phyloP scores from a whole-genome alignment of 2,329 filamentous ascomycete species.

The Acrodontium crateriforme region DNA sequence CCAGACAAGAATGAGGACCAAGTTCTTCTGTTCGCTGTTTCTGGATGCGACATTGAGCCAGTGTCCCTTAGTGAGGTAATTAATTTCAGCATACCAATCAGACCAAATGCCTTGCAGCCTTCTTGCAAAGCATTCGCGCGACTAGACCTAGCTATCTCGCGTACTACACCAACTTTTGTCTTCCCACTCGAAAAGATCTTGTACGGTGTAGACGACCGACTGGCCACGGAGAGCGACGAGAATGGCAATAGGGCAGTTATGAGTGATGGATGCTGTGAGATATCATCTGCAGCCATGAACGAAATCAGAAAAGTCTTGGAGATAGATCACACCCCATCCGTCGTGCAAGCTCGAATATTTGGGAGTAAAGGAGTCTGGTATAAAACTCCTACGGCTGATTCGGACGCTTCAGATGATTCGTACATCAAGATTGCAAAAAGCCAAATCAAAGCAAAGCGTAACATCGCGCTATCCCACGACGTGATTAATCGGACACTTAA shows the following conservation, averaged over 20 bases:
- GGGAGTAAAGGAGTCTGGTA: constrained; percentile 68
- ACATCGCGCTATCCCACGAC: constrained; percentile 18
- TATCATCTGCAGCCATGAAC: constrained; percentile 47
- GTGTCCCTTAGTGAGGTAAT: constrained; percentile 20
- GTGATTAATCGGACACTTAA: constrained; percentile 40
- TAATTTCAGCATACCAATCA: constrained; percentile 27
- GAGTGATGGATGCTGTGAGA: constrained; percentile 45
- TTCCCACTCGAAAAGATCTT: constrained; percentile 27
- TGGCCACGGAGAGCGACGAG: constrained; percentile 22
- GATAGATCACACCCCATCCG: constrained; percentile 43
- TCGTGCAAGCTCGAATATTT: constrained; percentile 56
- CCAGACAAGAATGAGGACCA: constrained; percentile 20
- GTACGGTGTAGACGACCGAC: constrained; percentile 13
- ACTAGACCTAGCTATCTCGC: constrained; percentile 28
- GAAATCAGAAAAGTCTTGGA: constrained; percentile 39
- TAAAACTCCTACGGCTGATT: constrained; percentile 17
- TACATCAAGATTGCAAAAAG: constrained; percentile 55
- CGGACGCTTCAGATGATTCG: constrained; percentile 12
- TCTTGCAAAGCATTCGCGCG: constrained; percentile 31
- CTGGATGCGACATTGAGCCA: constrained; percentile 7
- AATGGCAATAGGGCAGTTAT: constrained; percentile 25
- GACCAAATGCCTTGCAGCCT: constrained; percentile 20
- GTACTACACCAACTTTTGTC: constrained; percentile 22
- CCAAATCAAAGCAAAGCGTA: constrained; percentile 46
- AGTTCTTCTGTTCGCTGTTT: constrained; percentile 13